These are phyloP conservation scores for Ganoderma multipileum DNA, from an alignment of 1,284 basidiomycete species.

Conservation along the genomic window DNA sequence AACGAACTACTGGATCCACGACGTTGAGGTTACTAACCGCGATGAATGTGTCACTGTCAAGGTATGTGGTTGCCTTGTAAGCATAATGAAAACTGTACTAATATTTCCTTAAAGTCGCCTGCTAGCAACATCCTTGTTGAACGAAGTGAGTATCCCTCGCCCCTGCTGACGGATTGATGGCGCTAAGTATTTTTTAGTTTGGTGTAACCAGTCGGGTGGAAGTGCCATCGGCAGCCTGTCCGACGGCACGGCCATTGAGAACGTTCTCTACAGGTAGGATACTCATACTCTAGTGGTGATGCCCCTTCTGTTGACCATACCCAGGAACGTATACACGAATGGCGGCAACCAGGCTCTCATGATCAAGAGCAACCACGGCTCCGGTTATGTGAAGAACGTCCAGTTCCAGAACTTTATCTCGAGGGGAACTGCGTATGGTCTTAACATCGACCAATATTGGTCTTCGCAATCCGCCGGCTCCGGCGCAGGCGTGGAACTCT, in stretches of 20 bases:
- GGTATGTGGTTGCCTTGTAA: slow-evolving; percentile 4
- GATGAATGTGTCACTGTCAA: slow-evolving; percentile 48
- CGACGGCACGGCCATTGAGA: slow-evolving; percentile 40
- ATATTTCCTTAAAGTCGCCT: slow-evolving; percentile 30
- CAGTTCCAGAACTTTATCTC: slow-evolving; percentile 43
- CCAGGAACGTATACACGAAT: slow-evolving; percentile 41
- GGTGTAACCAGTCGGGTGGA: slow-evolving; percentile 47
- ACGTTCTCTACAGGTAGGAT: slow-evolving; percentile 40
- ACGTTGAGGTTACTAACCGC: slow-evolving; percentile 46
- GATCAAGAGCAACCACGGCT: slow-evolving; percentile 46
- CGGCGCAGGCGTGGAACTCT: slow-evolving; percentile 40
- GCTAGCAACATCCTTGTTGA: slow-evolving; percentile 44
- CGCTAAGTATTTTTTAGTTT: slow-evolving; percentile 27
- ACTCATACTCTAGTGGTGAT: background rate
- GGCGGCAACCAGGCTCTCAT: slow-evolving; percentile 46
- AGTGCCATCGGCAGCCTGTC: slow-evolving; percentile 44
- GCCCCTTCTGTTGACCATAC: background rate
- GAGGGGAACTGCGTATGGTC: slow-evolving; percentile 42
- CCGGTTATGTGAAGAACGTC: slow-evolving; percentile 43
- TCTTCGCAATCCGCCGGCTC: slow-evolving; percentile 30
- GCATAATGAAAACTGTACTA: background rate
- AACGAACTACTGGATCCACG: slow-evolving; percentile 45
- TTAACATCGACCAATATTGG: slow-evolving; percentile 45
- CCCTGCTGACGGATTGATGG: background rate
- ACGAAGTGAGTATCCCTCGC: slow-evolving; percentile 30